phyloP scores from a whole-genome alignment of 306 rosid genomes.

The Trifolium subterraneum region DNA sequence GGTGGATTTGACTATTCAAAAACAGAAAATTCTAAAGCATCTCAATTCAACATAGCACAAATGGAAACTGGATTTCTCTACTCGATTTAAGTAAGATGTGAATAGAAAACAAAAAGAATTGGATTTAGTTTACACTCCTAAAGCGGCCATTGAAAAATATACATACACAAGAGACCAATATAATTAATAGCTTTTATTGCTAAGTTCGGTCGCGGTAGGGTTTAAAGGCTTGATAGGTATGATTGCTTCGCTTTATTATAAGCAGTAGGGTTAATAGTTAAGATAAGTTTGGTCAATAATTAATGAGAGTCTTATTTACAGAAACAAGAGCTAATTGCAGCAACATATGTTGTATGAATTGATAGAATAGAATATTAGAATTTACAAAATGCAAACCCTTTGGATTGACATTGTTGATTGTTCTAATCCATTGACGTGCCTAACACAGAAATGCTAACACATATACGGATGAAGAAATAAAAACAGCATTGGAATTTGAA shows the following conservation, averaged over 20 bases:
- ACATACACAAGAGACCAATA: not conserved
- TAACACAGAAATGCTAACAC: not conserved
- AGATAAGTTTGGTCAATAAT: not conserved
- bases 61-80: not conserved
- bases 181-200: not conserved
- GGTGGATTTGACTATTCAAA: not conserved
- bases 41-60: not conserved
- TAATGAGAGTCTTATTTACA: not conserved
- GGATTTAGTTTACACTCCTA: not conserved
- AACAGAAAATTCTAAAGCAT: not conserved
- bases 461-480: not conserved
- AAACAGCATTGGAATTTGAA: not conserved
- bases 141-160: not conserved
- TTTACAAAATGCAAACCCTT: not conserved
- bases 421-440: not conserved
- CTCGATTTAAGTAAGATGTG: not conserved
- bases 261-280: not conserved
- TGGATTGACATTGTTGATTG: not conserved
- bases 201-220: not conserved
- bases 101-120: not conserved
- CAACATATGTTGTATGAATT: not conserved
- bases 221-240: not conserved
- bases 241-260: not conserved
- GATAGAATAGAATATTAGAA: not conserved
- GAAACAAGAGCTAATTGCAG: too few relatives aligned